Percentiles rank a stretch among this genome's conserved stretches.
These are phyloP conservation scores for Aureobasidium sp. DNA, from an alignment of 2,329 filamentous ascomycete species.

Conservation along the genomic window DNA sequence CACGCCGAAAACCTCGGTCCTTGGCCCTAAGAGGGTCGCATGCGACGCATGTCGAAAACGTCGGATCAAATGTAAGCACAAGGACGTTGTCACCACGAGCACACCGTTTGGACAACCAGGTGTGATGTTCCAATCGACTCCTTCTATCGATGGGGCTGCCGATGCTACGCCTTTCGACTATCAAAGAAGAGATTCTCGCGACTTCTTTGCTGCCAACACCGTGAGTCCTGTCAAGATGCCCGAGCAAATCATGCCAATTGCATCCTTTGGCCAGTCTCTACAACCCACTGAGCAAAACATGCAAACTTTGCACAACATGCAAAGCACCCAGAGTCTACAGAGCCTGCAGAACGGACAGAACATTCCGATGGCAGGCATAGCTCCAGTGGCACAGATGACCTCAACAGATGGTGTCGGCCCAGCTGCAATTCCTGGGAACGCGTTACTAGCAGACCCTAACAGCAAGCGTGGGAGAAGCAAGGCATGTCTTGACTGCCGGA, in stretches of 20 bases:
- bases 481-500: constrained; percentile 58
- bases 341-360: background rate
- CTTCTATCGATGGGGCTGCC: constrained; percentile 17
- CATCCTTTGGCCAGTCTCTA: background rate
- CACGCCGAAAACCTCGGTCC: constrained; percentile 48
- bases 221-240: constrained; percentile 1
- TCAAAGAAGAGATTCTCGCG: constrained; percentile 1
- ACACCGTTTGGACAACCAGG: constrained; percentile 1
- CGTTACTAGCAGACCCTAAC: constrained; percentile 14
- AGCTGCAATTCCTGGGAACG: constrained; percentile 9
- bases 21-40: constrained; percentile 52
- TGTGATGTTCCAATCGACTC: constrained; percentile 13
- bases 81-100: constrained; percentile 38
- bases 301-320: background rate
- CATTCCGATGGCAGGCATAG: background rate
- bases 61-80: constrained; percentile 56
- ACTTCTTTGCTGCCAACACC: constrained; percentile 5
- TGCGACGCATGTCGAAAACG: constrained; percentile 56
- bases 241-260: background rate
- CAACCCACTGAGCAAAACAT: background rate
- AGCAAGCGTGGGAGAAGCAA: constrained; percentile 43
- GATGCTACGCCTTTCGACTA: background rate
- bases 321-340: background rate
- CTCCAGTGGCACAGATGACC: constrained; percentile 9
- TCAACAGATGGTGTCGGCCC: constrained; percentile 3